Evolutionary conservation across 2,329 filamentous ascomycete species (phyloP), one percentile per base, ranked within the genome.

Genomic region (Talaromyces funiculosus): DNA sequence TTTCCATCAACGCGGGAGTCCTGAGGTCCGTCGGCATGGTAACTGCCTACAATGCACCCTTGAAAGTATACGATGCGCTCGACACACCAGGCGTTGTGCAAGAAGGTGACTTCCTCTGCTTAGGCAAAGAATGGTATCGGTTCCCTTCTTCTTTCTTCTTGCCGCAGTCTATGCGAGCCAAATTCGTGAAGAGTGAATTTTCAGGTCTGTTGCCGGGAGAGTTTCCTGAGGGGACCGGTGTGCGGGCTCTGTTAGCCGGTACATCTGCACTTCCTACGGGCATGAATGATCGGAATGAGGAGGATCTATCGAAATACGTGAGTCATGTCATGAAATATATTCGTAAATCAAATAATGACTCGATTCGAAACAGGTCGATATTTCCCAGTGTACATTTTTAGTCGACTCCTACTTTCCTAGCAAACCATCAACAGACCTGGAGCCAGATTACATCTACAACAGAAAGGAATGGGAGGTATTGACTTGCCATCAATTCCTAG

Each of bases 71-170:
- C 20, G 77, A 76, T 14, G 72, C 78, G 1, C 68, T 80, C 20
- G 77, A 78, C 47, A 69, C 80, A 14, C 69, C 77, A 8, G 82
- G 79, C 0, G 67, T 89, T 5, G 83, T 85, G 2, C 74, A 77
- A 0, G 72, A 78, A 1, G 89, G 87, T 16, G 88, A 90, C 64
- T 86, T 81, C 18, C 85, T 99, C 2, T 99, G 94, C 73, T 84
- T 96, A 40, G 92, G 90, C 29, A 99, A 97, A 72, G 94, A 99
- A 72, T 99, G 94, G 94, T 97, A 99, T 74, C 90, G 94, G 37
- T 97, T 97, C 71, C 93, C 94, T 1, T 93, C 90, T 0, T 95
- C 92, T 0, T 97, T 92, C 78, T 92, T 94, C 72, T 80, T 99
- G 3, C 93, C 94, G 0, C 80, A 86, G n/a, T 84, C 85, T 54